Conservation (phyloP, 805 yeast genomes). For the Lipomyces sp. region DNA sequence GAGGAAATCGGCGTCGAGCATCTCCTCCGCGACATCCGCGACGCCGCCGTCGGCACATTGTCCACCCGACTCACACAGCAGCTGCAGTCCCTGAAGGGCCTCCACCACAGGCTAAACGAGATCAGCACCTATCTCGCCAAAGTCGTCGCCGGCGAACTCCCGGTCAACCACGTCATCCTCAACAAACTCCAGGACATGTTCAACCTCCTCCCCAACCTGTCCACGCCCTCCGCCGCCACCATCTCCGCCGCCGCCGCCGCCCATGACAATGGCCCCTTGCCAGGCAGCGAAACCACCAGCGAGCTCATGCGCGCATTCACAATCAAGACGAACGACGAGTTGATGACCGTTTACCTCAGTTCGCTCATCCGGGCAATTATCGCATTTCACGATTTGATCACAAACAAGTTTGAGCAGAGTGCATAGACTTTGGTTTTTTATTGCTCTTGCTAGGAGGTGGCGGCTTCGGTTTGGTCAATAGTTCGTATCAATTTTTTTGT, state of each 20-base stretch:
- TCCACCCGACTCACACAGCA: slow-evolving; percentile 86
- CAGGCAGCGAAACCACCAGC: slow-evolving; percentile 40
- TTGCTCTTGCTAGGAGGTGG: no score
- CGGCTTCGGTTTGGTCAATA: no score
- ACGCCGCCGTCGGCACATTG: slow-evolving; percentile 92
- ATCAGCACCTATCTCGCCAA: slow-evolving; percentile 74
- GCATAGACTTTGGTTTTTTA: no score
- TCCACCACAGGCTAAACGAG: slow-evolving; percentile 72
- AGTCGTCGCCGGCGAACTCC: slow-evolving; percentile 67
- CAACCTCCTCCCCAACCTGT: slow-evolving; percentile 82
- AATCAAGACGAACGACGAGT: slow-evolving; percentile 89
- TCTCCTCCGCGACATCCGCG: slow-evolving; percentile 86
- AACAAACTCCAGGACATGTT: slow-evolving; percentile 94
- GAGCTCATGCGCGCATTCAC: slow-evolving; percentile 78
- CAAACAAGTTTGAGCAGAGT: slow-evolving; percentile 73
- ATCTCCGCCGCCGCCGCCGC: slow-evolving; percentile 31
- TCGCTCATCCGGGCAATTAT: slow-evolving; percentile 89
- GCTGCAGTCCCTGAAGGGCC: slow-evolving; percentile 79
- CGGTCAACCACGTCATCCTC: slow-evolving; percentile 83
- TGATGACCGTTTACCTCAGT: slow-evolving; percentile 89
- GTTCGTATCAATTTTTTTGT: no score
- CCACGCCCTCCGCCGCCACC: slow-evolving; percentile 35
- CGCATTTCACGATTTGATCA: slow-evolving; percentile 94
- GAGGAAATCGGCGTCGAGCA: slow-evolving; percentile 99
- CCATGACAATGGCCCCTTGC: slow-evolving; percentile 5